These are phyloP conservation scores for Coemansia sp. DNA, from an alignment of 192 early-diverging fungal species.

Conservation along the genomic window DNA sequence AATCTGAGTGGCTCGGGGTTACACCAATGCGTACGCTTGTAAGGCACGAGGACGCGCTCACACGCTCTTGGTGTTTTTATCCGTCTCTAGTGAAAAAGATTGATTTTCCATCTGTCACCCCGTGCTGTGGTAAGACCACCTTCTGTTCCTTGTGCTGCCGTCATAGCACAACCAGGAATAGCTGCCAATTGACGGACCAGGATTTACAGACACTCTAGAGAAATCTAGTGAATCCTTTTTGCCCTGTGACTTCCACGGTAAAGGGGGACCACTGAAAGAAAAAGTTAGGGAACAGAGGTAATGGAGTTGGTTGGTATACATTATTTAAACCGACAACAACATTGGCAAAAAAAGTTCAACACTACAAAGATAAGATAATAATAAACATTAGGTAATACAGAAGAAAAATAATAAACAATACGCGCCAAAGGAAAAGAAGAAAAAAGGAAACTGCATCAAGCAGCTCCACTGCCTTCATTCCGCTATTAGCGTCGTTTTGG, in stretches of 20 bases:
- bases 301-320: neutral
- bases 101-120: neutral
- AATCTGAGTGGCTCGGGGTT: neutral
- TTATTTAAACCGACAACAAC: neutral
- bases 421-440: neutral
- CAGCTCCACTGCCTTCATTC: neutral
- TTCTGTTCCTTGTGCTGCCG: neutral
- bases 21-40: neutral
- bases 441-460: neutral
- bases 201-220: neutral
- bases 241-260: neutral
- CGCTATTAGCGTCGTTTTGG: neutral
- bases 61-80: neutral
- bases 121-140: neutral
- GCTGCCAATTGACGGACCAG: neutral
- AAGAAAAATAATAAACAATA: constrained; percentile 8
- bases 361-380: neutral
- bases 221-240: neutral
- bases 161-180: neutral
- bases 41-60: neutral
- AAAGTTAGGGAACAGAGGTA: neutral
- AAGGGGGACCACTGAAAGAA: neutral
- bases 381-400: constrained; percentile 4
- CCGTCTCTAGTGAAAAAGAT: neutral
- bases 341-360: neutral